Base-by-base conservation (phyloP, 2,329 filamentous ascomycete species). In the Pestalotiopsis fici region DNA sequence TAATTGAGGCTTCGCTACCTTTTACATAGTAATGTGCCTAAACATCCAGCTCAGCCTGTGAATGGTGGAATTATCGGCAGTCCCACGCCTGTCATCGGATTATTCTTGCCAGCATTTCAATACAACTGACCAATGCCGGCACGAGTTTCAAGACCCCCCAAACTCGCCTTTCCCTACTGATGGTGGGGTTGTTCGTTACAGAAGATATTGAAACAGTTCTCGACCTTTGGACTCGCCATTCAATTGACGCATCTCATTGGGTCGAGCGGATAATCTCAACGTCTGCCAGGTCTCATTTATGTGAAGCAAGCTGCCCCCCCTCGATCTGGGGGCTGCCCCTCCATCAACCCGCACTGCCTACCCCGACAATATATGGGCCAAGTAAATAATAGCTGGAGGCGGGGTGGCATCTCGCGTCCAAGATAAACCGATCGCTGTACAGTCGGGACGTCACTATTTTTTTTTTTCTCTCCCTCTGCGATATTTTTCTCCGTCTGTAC, bases 141-240 rank as follows among this genome's bases (percentile, higher is more conserved):
- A 54, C 50, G 69, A 23, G 3, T 25, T 13, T 5, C 13, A n/a
- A 7, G 23, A 25, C 27, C 35, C 39, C 9, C 43, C 18, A 50
- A 31, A 54, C 23, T 43, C 39, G 18, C 21, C 21, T 54, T 28
- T 27, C 35, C 13, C 43, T 28, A 39, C n/a, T 25, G 43, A 59
- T 47, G 50, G 63, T 65, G 63, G 63, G 54, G 61, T 55, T n/a
- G 65, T 66, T 64, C 65, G 65, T 64, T 50, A 21, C 21, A 35
- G 11, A 35, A 28, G 43, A 31, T 15, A 11, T 47, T 35, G 25
- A 13, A 43, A 31, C 15, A 23, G 6, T 60, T n/a, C 21, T 27
- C 4, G n/a, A 93, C 76, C 92, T 93, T 31, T 6, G 18, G 12
- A 28, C 25, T 55, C 11, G 27, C 54, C 47, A 15, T 7, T 2